Base-by-base conservation (phyloP, 352 stramenopile species). In the Chrysophaeum taylorii region DNA sequence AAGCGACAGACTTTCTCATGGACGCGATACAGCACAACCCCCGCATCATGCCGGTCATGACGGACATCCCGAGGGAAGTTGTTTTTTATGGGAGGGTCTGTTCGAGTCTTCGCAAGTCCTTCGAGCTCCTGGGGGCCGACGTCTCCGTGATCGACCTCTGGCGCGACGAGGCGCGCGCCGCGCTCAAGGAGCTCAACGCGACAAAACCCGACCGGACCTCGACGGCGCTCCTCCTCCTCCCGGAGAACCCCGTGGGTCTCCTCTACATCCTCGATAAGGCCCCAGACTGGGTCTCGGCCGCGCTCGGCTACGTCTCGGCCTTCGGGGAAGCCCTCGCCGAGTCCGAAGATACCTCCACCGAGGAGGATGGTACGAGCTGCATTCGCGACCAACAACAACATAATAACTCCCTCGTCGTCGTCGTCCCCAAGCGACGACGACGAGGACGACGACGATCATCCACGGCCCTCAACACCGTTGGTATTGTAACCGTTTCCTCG, bases 21-120 rank as follows among this genome's bases (percentile, higher is more conserved):
- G 52, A 63, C 52, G 29, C 29, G 27, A 63, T 63, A 5, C 52
- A 63, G 33, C 52, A 63, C 33, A 63, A 63, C 25, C 52, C 52
- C 2, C 12, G 5, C 15, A 38, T 15, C 52, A 63, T 63, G 52
- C 52, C 52, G 7, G 52, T 63, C 7, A 9, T 63, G 2, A 63
- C 52, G 52, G 29, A 63, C 33, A 63, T 25, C 9, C 52, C 52
- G 25, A 15, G 25, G 7, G n/a, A 35, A 4, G 14, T 63, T 5
- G n/a, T 63, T 31, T 63, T 63, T 23, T 63, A 63, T 31, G 52
- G 52, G 9, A 25, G 52, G 9, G 52, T 63, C 33, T 63, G 52
- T 31, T 15, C 9, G 9, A 63, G 27, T 25, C 52, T 63, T 2
- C 52, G 52, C 27, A 63, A 63, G 33, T 63, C 45, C 12, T 63